Percentiles rank a stretch among this genome's conserved stretches.
These are phyloP conservation scores for Phylloporus arenicola DNA, from an alignment of 768 basidiomycete species.

Conservation along the genomic window DNA sequence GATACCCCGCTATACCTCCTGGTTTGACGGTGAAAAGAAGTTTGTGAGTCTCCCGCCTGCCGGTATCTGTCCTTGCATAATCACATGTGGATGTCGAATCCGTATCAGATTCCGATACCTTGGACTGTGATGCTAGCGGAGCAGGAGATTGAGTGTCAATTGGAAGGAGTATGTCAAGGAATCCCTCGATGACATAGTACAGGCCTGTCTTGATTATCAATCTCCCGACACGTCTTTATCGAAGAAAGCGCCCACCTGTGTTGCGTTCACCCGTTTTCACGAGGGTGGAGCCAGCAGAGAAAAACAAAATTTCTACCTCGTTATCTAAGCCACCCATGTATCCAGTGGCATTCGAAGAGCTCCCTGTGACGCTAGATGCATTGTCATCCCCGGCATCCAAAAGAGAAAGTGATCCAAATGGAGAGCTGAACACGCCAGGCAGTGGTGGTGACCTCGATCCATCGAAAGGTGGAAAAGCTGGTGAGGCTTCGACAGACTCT, in stretches of 20 bases:
- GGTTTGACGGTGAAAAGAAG: conserved; percentile 93
- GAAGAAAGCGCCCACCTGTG: conserved; percentile 50
- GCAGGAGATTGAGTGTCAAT: conserved; percentile 10
- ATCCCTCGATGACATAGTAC: conserved; percentile 95
- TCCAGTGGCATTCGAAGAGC: conserved; percentile 44
- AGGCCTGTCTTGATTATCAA: conserved; percentile 43
- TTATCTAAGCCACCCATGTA: conserved; percentile 87
- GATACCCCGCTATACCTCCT: conserved; percentile 95
- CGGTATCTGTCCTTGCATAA: conserved; percentile 21
- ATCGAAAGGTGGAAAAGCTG: conserved; percentile 49
- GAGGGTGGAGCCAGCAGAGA: conserved; percentile 77
- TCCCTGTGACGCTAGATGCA: conserved; percentile 59
- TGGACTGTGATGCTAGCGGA: conserved; percentile 13
- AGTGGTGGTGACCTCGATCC: conserved; percentile 31
- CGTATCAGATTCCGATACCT: conserved; percentile 25
- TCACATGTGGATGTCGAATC: conserved; percentile 36
- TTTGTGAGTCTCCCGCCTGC: conserved; percentile 44
- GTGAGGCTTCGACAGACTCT: conserved; percentile 63
- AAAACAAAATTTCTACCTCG: conserved; percentile 93
- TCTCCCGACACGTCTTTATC: not conserved
- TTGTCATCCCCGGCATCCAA: conserved; percentile 66
- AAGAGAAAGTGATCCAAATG: conserved; percentile 70
- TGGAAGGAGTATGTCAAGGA: conserved; percentile 86
- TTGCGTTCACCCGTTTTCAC: conserved; percentile 88
- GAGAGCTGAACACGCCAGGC: conserved; percentile 46